A percentile compares a stretch with the other conserved stretches of the same genome.
These are phyloP conservation scores for Cutaneotrichosporon mucoides DNA, from an alignment of 1,284 basidiomycete genomes.

Conservation along the genomic window DNA sequence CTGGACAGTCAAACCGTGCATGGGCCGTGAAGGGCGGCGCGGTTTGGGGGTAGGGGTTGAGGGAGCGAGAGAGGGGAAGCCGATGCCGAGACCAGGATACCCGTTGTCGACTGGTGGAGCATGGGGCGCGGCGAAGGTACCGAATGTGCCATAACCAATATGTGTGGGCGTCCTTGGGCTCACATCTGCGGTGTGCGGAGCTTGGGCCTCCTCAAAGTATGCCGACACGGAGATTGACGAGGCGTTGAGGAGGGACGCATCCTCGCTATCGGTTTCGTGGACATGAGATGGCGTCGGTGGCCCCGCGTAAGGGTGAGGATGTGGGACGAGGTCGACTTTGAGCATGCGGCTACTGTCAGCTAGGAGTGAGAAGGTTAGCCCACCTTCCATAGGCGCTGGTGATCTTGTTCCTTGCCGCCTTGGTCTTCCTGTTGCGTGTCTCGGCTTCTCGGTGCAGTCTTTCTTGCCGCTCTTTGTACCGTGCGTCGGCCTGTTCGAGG, in stretches of 20 bases:
- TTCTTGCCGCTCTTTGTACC: not conserved
- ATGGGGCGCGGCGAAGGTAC: not conserved
- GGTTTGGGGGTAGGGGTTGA: not conserved
- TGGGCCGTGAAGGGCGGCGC: not conserved
- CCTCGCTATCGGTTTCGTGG: too few relatives aligned
- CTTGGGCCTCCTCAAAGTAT: too few relatives aligned
- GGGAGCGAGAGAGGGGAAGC: not conserved
- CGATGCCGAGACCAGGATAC: not conserved
- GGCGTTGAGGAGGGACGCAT: too few relatives aligned
- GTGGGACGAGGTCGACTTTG: not conserved
- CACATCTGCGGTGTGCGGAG: too few relatives aligned
- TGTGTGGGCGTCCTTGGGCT: too few relatives aligned
- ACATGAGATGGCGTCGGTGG: not conserved
- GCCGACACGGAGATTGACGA: too few relatives aligned
- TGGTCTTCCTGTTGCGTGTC: not conserved
- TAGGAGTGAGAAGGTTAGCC: not conserved
- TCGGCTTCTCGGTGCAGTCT: not conserved
- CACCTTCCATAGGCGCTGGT: slow-evolving; percentile 4
- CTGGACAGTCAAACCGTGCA: not conserved
- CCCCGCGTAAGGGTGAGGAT: too few relatives aligned
- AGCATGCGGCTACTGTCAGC: slow-evolving; percentile 2
- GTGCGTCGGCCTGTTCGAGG: not conserved
- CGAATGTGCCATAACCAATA: not conserved
- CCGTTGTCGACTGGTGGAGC: not conserved
- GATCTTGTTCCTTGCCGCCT: slow-evolving; percentile 1